Conservation (phyloP, 176 grass and related monocot genomes). For the Phoenix roebelenii region DNA sequence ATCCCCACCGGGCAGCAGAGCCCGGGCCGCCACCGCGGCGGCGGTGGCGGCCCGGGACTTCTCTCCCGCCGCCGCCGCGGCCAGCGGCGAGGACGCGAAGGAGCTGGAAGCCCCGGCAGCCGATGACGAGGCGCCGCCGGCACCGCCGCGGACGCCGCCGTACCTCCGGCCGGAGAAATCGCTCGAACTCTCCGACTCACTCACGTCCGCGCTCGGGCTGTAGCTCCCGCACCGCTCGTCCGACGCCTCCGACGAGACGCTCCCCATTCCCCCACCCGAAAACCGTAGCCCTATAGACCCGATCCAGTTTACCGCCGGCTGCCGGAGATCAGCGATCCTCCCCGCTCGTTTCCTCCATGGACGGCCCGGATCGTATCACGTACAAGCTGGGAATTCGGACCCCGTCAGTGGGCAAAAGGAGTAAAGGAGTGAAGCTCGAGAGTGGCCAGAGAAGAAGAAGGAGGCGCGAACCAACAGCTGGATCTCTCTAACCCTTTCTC, state of each 20-base stretch:
- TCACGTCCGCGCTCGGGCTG: constrained; percentile 91
- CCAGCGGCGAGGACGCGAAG: constrained; percentile 42
- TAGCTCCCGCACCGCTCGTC: constrained; percentile 76
- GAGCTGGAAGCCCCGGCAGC: constrained; percentile 52
- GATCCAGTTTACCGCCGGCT: too few species aligned
- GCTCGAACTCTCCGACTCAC: constrained; percentile 85
- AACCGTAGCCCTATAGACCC: too few species aligned
- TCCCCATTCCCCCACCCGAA: constrained; percentile 39
- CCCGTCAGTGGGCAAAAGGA: not conserved
- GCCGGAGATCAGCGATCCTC: too few species aligned
- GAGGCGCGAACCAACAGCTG: not conserved
- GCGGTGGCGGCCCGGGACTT: constrained; percentile 15
- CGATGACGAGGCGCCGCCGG: constrained; percentile 27
- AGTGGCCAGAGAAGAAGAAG: constrained; percentile 3
- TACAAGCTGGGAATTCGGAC: too few species aligned
- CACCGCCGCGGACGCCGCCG: constrained; percentile 8
- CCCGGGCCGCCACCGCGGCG: constrained; percentile 23
- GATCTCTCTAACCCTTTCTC: not conserved
- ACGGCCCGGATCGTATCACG: too few species aligned
- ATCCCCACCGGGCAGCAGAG: not conserved
- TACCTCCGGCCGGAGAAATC: constrained; percentile 49
- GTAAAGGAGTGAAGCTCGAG: not conserved
- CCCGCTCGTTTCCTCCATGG: too few species aligned
- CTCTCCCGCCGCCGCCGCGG: not conserved
- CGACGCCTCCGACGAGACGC: constrained; percentile 61